These are phyloP conservation scores for Whalleya microplaca DNA, from an alignment of 2,329 filamentous ascomycete genomes.

Conservation along the genomic window DNA sequence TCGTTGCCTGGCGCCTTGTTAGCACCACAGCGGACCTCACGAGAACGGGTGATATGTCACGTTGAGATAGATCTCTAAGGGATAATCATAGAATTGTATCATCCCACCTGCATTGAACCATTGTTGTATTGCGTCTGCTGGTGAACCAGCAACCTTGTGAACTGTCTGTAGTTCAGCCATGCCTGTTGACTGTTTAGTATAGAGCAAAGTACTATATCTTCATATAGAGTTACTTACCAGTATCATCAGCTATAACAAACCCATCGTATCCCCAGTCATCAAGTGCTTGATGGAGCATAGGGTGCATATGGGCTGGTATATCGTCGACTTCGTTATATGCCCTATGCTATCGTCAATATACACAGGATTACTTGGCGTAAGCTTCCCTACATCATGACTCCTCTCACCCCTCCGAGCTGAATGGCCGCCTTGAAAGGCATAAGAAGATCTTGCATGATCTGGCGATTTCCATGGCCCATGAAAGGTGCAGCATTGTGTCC, in stretches of 20 bases:
- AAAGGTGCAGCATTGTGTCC: conserved; percentile 49
- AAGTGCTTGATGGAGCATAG: conserved; percentile 43
- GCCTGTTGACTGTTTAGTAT: conserved; percentile 27
- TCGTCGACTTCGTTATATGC: conserved; percentile 47
- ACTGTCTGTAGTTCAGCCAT: conserved; percentile 39
- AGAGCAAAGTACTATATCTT: neutral
- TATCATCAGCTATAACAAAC: conserved; percentile 48
- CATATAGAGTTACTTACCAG: conserved; percentile 33
- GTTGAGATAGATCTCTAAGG: conserved; percentile 43
- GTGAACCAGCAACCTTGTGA: conserved; percentile 43
- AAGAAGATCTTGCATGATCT: conserved; percentile 47
- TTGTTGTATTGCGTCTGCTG: conserved; percentile 45
- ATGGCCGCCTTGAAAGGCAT: conserved; percentile 48
- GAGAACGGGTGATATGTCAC: conserved; percentile 10
- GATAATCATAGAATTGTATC: conserved; percentile 50
- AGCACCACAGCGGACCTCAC: neutral
- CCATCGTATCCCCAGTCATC: conserved; percentile 46
- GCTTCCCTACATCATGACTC: conserved; percentile 46
- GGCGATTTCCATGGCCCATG: conserved; percentile 47
- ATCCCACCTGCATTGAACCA: conserved; percentile 51
- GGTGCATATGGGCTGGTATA: conserved; percentile 44
- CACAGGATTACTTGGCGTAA: neutral
- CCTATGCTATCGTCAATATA: conserved; percentile 26
- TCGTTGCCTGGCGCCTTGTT: conserved; percentile 31
- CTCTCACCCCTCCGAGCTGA: conserved; percentile 45